Evolutionary conservation across 148 eudicot genomes (phyloP), one percentile per base, ranked within the genome.

Genomic region (Rhododendron simsii): DNA sequence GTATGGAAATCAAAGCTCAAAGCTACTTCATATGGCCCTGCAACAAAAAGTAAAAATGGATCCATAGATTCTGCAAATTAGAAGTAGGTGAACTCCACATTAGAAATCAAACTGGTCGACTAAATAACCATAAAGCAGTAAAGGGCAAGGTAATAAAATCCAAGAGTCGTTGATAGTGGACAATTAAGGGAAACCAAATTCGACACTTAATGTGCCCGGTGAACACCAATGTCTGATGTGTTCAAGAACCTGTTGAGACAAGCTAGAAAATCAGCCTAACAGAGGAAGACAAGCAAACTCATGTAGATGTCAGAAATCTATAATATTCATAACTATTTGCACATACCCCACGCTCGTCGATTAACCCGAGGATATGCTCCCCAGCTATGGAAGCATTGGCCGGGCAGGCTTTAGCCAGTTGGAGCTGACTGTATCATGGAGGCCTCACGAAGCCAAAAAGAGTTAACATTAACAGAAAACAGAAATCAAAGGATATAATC

Each of bases 261-360:
- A 83, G 18, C 85, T 45, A 10, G 78, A 44, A 39, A 45, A 84
- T 71, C 85, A 84, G 79, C 74, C n/a, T 69, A 45, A 48, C 45
- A 71, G 10, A 59, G 26, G 30, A n/a, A 41, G 26, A 81, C 16
- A 37, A 61, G 84, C 30, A 61, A 75, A 84, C 75, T 30, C 30
- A 73, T 50, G 37, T 26, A 20, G 14, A 71, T 37, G 50, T 51
- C 44, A 44, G n/a, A 15, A 65, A 65, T 13, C 35, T 69, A 30
- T 18, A 44, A 83, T 63, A 39, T 45, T 67, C 26, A 28, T 26
- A 65, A 41, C 28, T n/a, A 83, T 23, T 26, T 67, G 57, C 37
- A 69, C 77, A 26, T 83, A 83, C 85, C 74, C 37, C 51, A 63
- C 26, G 53, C 65, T 73, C n/a, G 37, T 37, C 33, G 18, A 50